Evolutionary conservation across 75 land plant species (phyloP).

Genomic region (Cunninghamia lanceolata): DNA sequence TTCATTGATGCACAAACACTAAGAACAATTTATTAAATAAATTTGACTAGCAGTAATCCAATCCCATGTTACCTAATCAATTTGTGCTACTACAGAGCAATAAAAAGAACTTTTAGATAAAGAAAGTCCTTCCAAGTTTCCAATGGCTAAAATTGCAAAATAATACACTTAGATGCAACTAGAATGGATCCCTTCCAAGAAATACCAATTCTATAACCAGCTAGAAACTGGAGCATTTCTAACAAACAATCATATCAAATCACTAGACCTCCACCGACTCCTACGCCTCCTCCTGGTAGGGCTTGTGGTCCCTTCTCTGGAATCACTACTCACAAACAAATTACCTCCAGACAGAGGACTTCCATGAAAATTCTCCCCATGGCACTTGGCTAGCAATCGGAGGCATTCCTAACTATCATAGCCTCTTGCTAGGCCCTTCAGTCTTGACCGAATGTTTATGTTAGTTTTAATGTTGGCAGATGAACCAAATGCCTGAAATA

Average conservation of each 20-base stretch:
- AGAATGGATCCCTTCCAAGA: background rate
- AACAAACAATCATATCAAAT: background rate
- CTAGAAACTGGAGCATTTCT: background rate
- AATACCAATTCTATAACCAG: background rate
- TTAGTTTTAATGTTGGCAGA: constrained; percentile 16
- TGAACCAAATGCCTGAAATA: constrained; percentile 32
- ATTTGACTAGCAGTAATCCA: background rate
- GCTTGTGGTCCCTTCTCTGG: constrained; percentile 12
- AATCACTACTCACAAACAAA: constrained; percentile 7
- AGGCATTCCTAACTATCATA: constrained; percentile 2
- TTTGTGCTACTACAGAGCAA: background rate
- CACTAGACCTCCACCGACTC: constrained; percentile 17
- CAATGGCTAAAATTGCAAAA: background rate
- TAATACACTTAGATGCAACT: constrained; percentile 2
- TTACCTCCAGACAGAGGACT: constrained; percentile 8
- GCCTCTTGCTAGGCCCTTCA: constrained; percentile 20
- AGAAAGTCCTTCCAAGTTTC: background rate
- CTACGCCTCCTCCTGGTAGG: constrained; percentile 16
- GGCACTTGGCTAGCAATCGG: constrained; percentile 8
- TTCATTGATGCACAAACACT: background rate
- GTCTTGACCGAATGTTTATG: constrained; percentile 12
- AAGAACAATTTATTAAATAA: background rate
- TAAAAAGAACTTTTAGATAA: background rate
- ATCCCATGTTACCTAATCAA: background rate
- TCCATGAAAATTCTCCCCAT: constrained; percentile 17